Conservation (phyloP, 2,329 filamentous ascomycete species). For the Pseudogymnoascus sp. region DNA sequence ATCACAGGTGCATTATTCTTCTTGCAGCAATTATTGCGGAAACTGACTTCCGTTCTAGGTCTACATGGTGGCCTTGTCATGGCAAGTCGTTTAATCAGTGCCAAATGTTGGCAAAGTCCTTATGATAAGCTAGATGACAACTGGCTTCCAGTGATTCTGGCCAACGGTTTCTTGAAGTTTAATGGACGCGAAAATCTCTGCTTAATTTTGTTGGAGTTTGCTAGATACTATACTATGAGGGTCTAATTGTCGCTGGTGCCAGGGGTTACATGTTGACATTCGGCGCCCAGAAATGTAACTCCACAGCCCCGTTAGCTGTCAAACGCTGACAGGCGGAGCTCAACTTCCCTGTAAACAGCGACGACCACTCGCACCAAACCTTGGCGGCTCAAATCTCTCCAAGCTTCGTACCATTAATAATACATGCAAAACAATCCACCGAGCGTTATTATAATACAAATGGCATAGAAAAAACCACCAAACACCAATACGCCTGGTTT, state of each 20-base stretch:
- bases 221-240: background rate
- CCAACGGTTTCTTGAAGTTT: background rate
- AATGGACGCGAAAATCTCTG: background rate
- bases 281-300: background rate
- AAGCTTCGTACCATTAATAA: background rate
- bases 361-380: background rate
- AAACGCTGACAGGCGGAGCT: background rate
- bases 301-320: background rate
- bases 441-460: background rate
- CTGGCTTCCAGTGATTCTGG: background rate
- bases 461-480: background rate
- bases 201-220: background rate
- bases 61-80: too few relatives aligned
- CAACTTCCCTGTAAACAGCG: background rate
- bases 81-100: too few relatives aligned
- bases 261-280: background rate
- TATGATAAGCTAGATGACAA: background rate
- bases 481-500: background rate
- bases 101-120: too few relatives aligned
- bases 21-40: too few relatives aligned
- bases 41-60: too few relatives aligned
- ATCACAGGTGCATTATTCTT: too few relatives aligned
- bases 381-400: background rate
- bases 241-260: too few relatives aligned
- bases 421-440: background rate